Evolutionary conservation across 305 asterid species (phyloP), one percentile per base, ranked within the genome.

Genomic region (Fraxinus platypoda): DNA sequence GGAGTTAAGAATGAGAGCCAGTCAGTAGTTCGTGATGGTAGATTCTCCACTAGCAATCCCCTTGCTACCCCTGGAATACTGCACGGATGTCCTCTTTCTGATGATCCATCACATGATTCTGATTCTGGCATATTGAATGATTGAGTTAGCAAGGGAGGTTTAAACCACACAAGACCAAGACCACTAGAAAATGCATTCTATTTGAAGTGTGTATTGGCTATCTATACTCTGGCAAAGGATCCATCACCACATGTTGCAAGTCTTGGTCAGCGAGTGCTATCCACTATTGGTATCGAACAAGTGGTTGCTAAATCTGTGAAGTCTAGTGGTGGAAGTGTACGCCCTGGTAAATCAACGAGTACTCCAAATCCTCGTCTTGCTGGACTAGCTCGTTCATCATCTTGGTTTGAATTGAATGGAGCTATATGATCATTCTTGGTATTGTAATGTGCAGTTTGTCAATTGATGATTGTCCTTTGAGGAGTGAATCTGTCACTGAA

Each of bases 71-170:
- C 97, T 81, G 97, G 97, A 80, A 84, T 94, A 76, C 89, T 96
- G 62, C 98, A 94, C 46, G 99, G 98, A 82, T 96, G 98, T 85
- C 98, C 99, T 72, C 91, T 92, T 31, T 96, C 99, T 70, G 99
- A 96, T 89, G 98, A 93, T 87, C 92, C 97, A n/a, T 93, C 97
- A 19, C 97, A 90, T 84, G 97, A 91, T 89, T 96, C 98, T 87
- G 99, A 96, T 89, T 88, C 98, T 81, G 98, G 98, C 66, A 89
- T 92, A 64, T 76, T 89, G 66, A 88, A 89, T 88, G 98, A 41
- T 70, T 38, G 64, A 13, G 43, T 23, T 23, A 25, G 26, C 62
- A 74, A 28, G 90, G 87, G 93, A 96, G 87, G 98, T 98, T 88
- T 88, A 54, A 88, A 89, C 86, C 98, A 90, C 86, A 86, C 94